These are phyloP conservation scores for Parathielavia hyrcaniae DNA, from an alignment of 495 filamentous ascomycete species.

Conservation along the genomic window DNA sequence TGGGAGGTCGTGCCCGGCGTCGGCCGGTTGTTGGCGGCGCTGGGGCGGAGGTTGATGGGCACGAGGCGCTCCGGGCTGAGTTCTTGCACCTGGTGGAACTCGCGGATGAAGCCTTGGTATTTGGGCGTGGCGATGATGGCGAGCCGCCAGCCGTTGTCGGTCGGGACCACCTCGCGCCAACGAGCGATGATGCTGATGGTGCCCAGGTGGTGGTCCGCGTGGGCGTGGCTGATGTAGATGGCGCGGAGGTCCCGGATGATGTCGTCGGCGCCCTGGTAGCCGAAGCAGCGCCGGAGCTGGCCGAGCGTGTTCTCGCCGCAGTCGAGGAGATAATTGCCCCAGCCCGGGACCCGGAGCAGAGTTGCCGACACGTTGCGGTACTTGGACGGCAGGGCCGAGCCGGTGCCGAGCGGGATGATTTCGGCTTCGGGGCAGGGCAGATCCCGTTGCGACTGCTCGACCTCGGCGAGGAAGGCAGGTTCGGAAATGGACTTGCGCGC, in stretches of 20 bases:
- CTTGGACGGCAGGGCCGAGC: slow-evolving; percentile 80
- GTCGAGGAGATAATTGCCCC: slow-evolving; percentile 81
- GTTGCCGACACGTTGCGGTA: slow-evolving; percentile 93
- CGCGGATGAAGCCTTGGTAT: slow-evolving; percentile 67
- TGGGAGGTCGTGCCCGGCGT: not conserved
- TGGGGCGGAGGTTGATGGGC: slow-evolving; percentile 27
- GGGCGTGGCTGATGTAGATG: slow-evolving; percentile 92
- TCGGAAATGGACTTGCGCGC: slow-evolving; percentile 41
- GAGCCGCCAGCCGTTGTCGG: slow-evolving; percentile 2
- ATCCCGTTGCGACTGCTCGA: slow-evolving; percentile 43
- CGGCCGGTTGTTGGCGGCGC: slow-evolving; percentile 8
- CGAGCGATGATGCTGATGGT: slow-evolving; percentile 72
- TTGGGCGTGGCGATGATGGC: slow-evolving; percentile 29
- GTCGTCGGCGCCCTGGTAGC: slow-evolving; percentile 53
- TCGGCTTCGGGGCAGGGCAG: slow-evolving; percentile 69
- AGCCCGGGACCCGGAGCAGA: slow-evolving; percentile 72
- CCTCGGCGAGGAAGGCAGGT: slow-evolving; percentile 35
- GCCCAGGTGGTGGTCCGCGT: slow-evolving; percentile 95
- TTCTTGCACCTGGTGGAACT: slow-evolving; percentile 73
- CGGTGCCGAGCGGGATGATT: slow-evolving; percentile 81
- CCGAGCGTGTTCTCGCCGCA: slow-evolving; percentile 90
- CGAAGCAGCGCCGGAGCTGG: slow-evolving; percentile 73
- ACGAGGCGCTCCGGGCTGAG: slow-evolving; percentile 52
- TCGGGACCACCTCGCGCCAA: slow-evolving; percentile 41
- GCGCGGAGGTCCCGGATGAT: slow-evolving; percentile 70